Conservation (phyloP, 257 asterid genomes). For the Capsicum baccatum region DNA sequence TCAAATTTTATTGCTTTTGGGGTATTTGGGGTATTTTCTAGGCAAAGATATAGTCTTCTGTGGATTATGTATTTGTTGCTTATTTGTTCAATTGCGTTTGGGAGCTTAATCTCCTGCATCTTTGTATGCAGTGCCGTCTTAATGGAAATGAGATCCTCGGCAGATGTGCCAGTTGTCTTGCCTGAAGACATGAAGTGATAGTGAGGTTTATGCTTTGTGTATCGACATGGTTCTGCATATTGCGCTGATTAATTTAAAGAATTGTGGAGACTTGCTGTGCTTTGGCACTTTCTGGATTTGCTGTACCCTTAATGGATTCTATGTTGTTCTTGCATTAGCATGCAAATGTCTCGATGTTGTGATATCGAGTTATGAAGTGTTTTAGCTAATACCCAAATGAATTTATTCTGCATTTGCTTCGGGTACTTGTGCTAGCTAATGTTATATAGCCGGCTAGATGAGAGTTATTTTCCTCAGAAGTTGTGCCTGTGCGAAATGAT, state of each 20-base stretch:
- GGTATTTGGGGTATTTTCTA: not conserved
- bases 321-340: conserved; percentile 15
- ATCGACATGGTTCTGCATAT: conserved; percentile 17
- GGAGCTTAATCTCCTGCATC: not conserved
- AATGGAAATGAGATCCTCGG: conserved; percentile 7
- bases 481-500: not conserved
- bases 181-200: not conserved
- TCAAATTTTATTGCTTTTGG: not conserved
- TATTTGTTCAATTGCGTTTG: not conserved
- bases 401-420: conserved; percentile 1
- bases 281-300: not conserved
- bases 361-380: not conserved
- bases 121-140: conserved; percentile 33
- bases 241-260: conserved; percentile 19
- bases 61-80: not conserved
- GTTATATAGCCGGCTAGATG: not conserved
- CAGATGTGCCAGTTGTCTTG: not conserved
- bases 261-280: conserved; percentile 13
- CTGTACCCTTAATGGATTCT: not conserved
- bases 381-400: not conserved
- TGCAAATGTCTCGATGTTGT: not conserved
- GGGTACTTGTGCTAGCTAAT: conserved; percentile 1
- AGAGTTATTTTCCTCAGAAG: not conserved
- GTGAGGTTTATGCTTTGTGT: not conserved
- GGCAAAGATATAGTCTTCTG: not conserved